These are phyloP conservation scores for Pezicula neosporulosa DNA, from an alignment of 2,329 filamentous ascomycete species.

Conservation along the genomic window DNA sequence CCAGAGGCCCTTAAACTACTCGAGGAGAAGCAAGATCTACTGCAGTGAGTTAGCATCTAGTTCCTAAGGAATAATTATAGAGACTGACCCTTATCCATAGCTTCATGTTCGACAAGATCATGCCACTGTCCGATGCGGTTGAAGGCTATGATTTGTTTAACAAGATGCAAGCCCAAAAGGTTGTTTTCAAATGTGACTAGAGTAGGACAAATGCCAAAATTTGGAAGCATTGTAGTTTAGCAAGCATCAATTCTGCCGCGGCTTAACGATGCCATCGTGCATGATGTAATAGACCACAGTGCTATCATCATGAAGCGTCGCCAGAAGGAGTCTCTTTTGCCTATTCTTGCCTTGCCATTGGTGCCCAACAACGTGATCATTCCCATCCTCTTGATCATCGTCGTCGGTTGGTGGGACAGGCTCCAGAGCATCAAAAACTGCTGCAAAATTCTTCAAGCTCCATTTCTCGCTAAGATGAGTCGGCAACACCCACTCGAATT, in stretches of 20 bases:
- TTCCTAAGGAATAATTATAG: not conserved
- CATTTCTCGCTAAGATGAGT: constrained; percentile 71
- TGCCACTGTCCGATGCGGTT: constrained; percentile 64
- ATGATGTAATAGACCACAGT: constrained; percentile 83
- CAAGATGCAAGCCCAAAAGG: constrained; percentile 69
- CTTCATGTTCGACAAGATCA: constrained; percentile 75
- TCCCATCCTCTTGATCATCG: constrained; percentile 15
- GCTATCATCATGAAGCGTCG: constrained; percentile 74
- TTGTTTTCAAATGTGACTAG: constrained; percentile 51
- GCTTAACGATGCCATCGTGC: constrained; percentile 84
- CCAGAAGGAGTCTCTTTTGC: constrained; percentile 69
- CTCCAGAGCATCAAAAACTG: constrained; percentile 63
- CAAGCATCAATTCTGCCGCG: constrained; percentile 68
- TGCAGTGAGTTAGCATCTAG: constrained; percentile 48
- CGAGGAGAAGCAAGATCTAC: constrained; percentile 61
- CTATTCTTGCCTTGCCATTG: constrained; percentile 43
- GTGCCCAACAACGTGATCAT: constrained; percentile 28
- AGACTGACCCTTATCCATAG: constrained; percentile 35
- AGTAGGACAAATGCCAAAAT: not conserved
- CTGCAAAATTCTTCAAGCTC: constrained; percentile 62
- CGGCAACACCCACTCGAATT: constrained; percentile 75
- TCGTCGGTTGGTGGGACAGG: constrained; percentile 36
- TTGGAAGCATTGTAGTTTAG: not conserved
- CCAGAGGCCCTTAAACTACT: constrained; percentile 61
- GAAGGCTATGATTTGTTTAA: constrained; percentile 71